Evolutionary conservation across 169 alveolate species (phyloP), one percentile per base, ranked within the genome.

Genomic region (Plasmodium fragile): DNA sequence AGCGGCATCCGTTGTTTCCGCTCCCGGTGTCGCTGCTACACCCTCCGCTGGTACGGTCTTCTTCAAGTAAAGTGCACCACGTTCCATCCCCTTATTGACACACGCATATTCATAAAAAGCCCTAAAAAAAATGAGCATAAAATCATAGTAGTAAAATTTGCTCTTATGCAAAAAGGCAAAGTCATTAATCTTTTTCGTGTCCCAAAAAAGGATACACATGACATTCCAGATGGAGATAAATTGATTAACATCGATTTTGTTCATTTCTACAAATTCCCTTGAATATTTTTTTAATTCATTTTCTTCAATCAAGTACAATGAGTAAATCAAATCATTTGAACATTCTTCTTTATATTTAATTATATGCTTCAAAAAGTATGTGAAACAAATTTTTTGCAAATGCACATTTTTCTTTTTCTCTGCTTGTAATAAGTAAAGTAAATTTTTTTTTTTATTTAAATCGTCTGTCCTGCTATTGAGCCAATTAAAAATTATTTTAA

Each of bases 211-310:
- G 3, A 85, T 69, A 11, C 93, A 85, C 85, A 85, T 52, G 28
- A 85, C 79, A 52, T 85, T 85, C 93, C 93, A 85, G 0, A 85
- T 85, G 25, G 93, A 85, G 32, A 85, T 85, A 85, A 85, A 85
- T 6, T 85, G 69, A 30, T 85, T 85, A 73, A 85, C 59, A 85
- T 85, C 80, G n/a, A 53, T 85, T 49, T 65, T n/a, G 43, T 85
- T 41, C 41, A 52, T 72, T 73, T 85, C 52, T 16, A 85, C 30
- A 85, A 52, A 85, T 4, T 85, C 65, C 65, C 41, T 59, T 0
- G 85, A 72, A 75, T 85, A 75, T 18, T n/a, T 45, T 53, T 73
- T 85, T 53, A 85, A 53, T 85, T 72, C 70, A n/a, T 43, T 13
- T 3, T 45, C 85, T 3, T 85, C 85, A 22, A 85, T 85, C 4